Base-by-base conservation (phyloP, 2,329 filamentous ascomycete species). In the Ilyonectria robusta region DNA sequence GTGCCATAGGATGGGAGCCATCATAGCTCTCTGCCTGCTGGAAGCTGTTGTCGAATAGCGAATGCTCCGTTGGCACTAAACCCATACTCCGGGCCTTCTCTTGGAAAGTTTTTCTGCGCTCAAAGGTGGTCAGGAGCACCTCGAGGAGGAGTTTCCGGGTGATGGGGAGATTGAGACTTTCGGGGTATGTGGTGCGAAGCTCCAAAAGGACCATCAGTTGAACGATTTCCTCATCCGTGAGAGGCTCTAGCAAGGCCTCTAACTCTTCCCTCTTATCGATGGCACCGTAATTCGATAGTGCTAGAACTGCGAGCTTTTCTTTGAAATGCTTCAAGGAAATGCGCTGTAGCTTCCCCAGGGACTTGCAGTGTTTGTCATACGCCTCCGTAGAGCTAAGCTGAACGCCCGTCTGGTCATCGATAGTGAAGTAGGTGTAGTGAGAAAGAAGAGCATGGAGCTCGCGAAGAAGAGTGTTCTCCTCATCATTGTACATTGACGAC, bases 201-300 rank as follows among this genome's bases (percentile, higher is more conserved):
- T 92, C 91, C 62, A 99, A 87, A 23, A 92, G 83, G 2, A 83
- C 81, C 71, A 92, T 92, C 5, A 99, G 84, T 59, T 90, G 82
- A 33, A 87, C 79, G 29, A 98, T 80, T 79, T 98, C 95, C 0
- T 87, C 86, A 72, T 97, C 94, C 3, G 89, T 88, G 58, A 99
- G 83, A 11, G 87, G 84, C 62, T 90, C 88, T 6, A 99, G 83
- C 70, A 98, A 91, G 26, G 88, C 87, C 76, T 92, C 88, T 17
- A 99, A 86, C 72, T 98, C 96, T 6, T 88, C 85, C 48, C 94
- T 88, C 76, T 93, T 92, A 70, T 95, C 92, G 69, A 99, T 92
- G 4, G 94, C 92, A 2, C 92, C 94, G 78, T 97, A 97, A 78
- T 99, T 98, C 19, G 96, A 96, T 44, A 99, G 83, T 1, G 95